Evolutionary conservation across 1,284 basidiomycete species (phyloP).

Genomic region (Xerocomus nothofagi): DNA sequence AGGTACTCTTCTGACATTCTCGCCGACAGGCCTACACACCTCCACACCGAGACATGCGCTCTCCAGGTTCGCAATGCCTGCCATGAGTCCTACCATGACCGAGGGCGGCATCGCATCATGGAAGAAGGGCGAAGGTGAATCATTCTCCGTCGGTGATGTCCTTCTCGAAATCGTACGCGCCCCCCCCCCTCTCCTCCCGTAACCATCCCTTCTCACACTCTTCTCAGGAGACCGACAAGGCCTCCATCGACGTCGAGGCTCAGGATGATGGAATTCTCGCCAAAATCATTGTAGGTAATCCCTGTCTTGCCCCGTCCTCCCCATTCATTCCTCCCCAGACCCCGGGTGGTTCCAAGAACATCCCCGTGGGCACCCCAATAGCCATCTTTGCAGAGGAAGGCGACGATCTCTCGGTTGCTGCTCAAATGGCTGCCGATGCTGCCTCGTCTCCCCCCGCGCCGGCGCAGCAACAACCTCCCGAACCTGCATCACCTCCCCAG

Average conservation of each 20-base stretch:
- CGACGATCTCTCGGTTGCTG: conserved; percentile 86
- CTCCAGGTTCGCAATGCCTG: conserved; percentile 94
- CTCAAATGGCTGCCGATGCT: conserved; percentile 72
- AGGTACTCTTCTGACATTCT: neutral
- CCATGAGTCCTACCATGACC: conserved; percentile 99
- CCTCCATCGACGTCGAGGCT: conserved; percentile 98
- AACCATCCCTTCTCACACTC: conserved; percentile 8
- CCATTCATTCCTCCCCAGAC: conserved; percentile 45
- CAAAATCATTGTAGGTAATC: conserved; percentile 74
- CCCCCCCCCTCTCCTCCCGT: neutral
- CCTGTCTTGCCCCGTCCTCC: no score
- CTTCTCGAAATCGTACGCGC: conserved; percentile 85
- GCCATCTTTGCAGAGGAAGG: conserved; percentile 93
- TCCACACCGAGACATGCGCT: conserved; percentile 80
- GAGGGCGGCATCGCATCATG: conserved; percentile 97
- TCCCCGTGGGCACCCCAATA: conserved; percentile 84
- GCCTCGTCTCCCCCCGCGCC: conserved; percentile 39
- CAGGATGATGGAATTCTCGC: conserved; percentile 95
- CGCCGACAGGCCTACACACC: conserved; percentile 70
- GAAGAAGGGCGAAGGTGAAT: conserved; percentile 96
- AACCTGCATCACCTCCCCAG: conserved; percentile 36
- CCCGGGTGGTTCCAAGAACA: conserved; percentile 82
- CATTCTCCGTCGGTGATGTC: conserved; percentile 89
- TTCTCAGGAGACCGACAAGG: conserved; percentile 96
- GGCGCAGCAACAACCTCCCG: conserved; percentile 40